Percentiles rank a stretch among this genome's conserved stretches.
These are phyloP conservation scores for Aspergillus tanneri DNA, from an alignment of 2,329 filamentous ascomycete species.

Conservation along the genomic window DNA sequence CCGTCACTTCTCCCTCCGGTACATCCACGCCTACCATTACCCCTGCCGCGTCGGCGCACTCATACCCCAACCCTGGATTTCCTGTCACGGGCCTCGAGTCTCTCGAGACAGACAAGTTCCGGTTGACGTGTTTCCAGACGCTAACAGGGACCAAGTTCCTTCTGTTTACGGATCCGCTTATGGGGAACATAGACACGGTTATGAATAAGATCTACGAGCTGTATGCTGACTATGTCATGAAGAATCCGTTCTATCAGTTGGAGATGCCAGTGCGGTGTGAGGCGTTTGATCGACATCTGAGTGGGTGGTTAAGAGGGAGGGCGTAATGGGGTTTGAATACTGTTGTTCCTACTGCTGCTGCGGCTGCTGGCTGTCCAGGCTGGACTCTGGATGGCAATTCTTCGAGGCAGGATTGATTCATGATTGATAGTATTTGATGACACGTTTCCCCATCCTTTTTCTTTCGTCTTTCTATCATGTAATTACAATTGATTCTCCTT, in stretches of 20 bases:
- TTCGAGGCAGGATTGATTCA: slow-evolving; percentile 3
- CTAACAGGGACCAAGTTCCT: slow-evolving; percentile 94
- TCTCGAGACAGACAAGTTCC: slow-evolving; percentile 90
- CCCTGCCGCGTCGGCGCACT: slow-evolving; percentile 26
- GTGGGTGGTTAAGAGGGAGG: slow-evolving; percentile 70
- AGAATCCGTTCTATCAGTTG: slow-evolving; percentile 97
- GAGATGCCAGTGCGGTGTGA: slow-evolving; percentile 98
- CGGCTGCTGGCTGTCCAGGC: no score
- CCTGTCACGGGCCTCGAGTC: slow-evolving; percentile 73
- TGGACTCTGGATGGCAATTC: slow-evolving; percentile 20
- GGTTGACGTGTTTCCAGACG: slow-evolving; percentile 93
- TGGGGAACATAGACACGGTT: slow-evolving; percentile 78
- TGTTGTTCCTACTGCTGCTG: no score
- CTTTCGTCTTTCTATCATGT: slow-evolving; percentile 8
- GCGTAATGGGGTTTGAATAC: no score
- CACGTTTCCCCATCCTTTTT: slow-evolving; percentile 11
- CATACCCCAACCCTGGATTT: slow-evolving; percentile 33
- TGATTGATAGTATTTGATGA: slow-evolving; percentile 11
- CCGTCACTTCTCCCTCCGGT: slow-evolving; percentile 31
- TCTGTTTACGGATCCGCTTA: slow-evolving; percentile 86
- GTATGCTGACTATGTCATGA: slow-evolving; percentile 97
- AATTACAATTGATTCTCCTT: slow-evolving; percentile 2
- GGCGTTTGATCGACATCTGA: slow-evolving; percentile 84
- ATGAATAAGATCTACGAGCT: slow-evolving; percentile 87
- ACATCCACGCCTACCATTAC: slow-evolving; percentile 29